Evolutionary conservation across 768 basidiomycete species (phyloP), one percentile per base, ranked within the genome.

Genomic region (Mrakia blollopis): DNA sequence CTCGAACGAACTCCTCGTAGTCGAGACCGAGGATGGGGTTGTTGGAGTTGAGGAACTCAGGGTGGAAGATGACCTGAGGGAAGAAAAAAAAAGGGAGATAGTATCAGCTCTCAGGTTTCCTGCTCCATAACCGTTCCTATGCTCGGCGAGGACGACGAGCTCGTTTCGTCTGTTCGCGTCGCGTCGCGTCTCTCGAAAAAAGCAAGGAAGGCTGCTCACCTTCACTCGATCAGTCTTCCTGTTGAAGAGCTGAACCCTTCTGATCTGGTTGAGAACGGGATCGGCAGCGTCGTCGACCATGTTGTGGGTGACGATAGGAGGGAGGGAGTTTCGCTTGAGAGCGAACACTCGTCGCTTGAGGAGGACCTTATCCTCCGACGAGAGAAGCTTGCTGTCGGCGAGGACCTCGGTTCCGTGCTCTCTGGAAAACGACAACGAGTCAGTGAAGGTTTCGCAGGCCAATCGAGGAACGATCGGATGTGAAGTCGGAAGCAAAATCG

Each of bases 1-100:
- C 97, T 79, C 97, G 87, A 52, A 98, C 97, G 82, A 99, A 99
- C 85, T 99, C 97, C 84, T 99, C 97, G 83, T 99, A 99, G 82
- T 99, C 97, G 77, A 99, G 87, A 2, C 94, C 95, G 28, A 99
- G 85, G 73, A 98, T 97, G 0, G 97, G 97, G 85, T 98, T 98
- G 85, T 95, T 98, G 78, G 93, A 90, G 84, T 96, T 98, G 82
- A 99, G 84, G 86, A 99, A 99, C 54, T 78, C 77, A 3, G 77
- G 77, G 67, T 78, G 77, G 77, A 78, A 78, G 77, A 78, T 78
- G 70, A 76, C 65, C 70, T 72, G 32, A 32, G 21, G 4, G 7
- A 28, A 18, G 70, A 32, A 11, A 35, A 13, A 65, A 37, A 14
- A 16, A 35, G 10, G 14, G 47, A 37, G 5, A 25, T 10, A 14